Percentiles rank a stretch among this genome's conserved stretches.
Evolutionary conservation across 495 filamentous ascomycete genomes (phyloP).

Genomic region (Hyaloscypha bicolor): DNA sequence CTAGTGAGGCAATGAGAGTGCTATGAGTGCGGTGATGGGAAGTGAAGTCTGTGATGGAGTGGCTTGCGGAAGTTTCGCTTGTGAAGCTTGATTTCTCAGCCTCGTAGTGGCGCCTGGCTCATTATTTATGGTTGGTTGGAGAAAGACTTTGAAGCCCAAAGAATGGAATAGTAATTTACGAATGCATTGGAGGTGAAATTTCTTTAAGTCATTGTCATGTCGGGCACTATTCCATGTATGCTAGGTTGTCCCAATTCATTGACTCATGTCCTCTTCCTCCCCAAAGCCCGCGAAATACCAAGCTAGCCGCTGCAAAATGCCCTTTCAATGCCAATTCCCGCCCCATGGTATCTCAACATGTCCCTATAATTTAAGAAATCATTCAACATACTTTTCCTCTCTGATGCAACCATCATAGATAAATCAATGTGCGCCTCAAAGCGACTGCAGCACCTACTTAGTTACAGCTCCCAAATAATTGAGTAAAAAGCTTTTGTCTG

Average conservation of each 20-base stretch:
- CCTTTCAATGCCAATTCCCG: neutral
- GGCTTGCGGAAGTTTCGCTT: neutral
- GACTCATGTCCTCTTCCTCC: neutral
- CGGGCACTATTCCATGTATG: neutral
- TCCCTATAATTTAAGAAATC: neutral
- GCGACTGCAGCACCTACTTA: conserved; percentile 21
- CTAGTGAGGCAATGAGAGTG: neutral
- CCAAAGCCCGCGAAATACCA: neutral
- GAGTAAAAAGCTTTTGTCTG: conserved; percentile 76
- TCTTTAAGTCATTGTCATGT: neutral
- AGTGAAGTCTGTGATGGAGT: neutral
- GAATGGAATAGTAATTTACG: neutral
- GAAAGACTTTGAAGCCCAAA: no score
- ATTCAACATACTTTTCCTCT: neutral
- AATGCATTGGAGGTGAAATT: neutral
- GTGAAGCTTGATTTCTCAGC: conserved; percentile 19
- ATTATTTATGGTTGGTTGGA: no score
- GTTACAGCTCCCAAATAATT: conserved; percentile 71
- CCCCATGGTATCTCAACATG: conserved; percentile 6
- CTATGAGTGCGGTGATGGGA: conserved; percentile 1
- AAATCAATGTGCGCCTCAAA: neutral
- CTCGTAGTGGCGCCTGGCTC: conserved; percentile 10
- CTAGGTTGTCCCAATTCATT: neutral
- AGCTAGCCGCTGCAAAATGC: neutral
- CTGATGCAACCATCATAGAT: neutral